Conservation (phyloP, 257 asterid species). For the Solanum chiquidenum region DNA sequence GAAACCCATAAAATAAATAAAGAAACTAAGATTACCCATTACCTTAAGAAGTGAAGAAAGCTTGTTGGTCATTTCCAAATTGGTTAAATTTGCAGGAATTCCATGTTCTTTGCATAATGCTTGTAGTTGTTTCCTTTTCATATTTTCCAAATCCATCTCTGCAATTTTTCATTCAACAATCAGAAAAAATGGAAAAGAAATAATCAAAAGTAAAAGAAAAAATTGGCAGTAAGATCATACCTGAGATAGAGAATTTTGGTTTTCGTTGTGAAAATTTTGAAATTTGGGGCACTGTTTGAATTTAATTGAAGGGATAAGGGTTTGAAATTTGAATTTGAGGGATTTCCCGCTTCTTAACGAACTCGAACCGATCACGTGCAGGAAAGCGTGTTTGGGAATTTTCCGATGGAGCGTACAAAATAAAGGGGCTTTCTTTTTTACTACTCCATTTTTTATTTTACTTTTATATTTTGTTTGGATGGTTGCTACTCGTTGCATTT, state of each 20-base stretch:
- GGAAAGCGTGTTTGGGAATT: not conserved
- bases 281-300: not conserved
- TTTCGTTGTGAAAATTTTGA: not conserved
- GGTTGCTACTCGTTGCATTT: no score
- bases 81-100: slow-evolving; percentile 59
- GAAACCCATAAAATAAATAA: no score
- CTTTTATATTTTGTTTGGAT: not conserved
- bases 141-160: slow-evolving; percentile 42
- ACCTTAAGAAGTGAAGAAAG: slow-evolving; percentile 43
- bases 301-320: not conserved
- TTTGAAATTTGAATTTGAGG: not conserved
- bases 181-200: not conserved
- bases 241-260: not conserved
- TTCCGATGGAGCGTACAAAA: not conserved
- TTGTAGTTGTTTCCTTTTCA: slow-evolving; percentile 61
- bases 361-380: not conserved
- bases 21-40: not conserved
- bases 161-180: not conserved
- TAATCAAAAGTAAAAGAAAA: not conserved
- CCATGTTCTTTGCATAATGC: slow-evolving; percentile 48
- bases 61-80: slow-evolving; percentile 42
- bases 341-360: not conserved
- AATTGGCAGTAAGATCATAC: not conserved
- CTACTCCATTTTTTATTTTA: no score
- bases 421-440: not conserved